A percentile compares a stretch with the other conserved stretches of the same genome.
These are phyloP conservation scores for Daphne laureola DNA, from an alignment of 441 rosid genomes.

Conservation along the genomic window DNA sequence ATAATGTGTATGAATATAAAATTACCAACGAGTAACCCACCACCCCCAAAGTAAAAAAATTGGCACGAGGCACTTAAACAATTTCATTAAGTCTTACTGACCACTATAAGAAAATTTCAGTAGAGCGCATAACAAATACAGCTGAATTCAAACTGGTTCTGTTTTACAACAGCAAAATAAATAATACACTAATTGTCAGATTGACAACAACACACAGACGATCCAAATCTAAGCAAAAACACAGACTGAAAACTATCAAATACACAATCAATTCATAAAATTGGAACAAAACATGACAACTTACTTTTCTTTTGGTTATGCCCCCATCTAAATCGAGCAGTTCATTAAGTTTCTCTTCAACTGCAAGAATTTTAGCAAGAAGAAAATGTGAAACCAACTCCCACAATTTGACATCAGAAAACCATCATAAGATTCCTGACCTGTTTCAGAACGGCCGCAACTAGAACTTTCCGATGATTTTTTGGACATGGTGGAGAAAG, in stretches of 20 bases:
- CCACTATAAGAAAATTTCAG: too few species aligned
- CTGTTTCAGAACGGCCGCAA: constrained; percentile 64
- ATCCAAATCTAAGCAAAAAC: not conserved
- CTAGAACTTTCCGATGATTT: constrained; percentile 51
- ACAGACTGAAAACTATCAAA: constrained; percentile 2
- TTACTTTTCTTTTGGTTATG: constrained; percentile 87
- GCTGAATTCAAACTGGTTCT: too few species aligned
- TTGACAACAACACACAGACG: too few species aligned
- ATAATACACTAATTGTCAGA: too few species aligned
- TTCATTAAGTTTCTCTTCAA: constrained; percentile 94
- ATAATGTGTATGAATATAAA: too few species aligned
- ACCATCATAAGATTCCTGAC: constrained; percentile 30
- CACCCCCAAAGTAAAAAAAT: too few species aligned
- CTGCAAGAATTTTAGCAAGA: constrained; percentile 37
- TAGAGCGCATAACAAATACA: too few species aligned
- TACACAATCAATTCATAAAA: not conserved
- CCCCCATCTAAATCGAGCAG: constrained; percentile 94
- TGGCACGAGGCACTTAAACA: too few species aligned
- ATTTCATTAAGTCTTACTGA: too few species aligned
- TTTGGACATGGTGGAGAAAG: constrained; percentile 46
- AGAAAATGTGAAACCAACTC: not conserved
- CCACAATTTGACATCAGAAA: not conserved
- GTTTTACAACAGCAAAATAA: too few species aligned
- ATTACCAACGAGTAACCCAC: too few species aligned
- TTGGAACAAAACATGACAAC: constrained; percentile 13